phyloP scores from a whole-genome alignment of 768 basidiomycete species.

The Mycena venus region DNA sequence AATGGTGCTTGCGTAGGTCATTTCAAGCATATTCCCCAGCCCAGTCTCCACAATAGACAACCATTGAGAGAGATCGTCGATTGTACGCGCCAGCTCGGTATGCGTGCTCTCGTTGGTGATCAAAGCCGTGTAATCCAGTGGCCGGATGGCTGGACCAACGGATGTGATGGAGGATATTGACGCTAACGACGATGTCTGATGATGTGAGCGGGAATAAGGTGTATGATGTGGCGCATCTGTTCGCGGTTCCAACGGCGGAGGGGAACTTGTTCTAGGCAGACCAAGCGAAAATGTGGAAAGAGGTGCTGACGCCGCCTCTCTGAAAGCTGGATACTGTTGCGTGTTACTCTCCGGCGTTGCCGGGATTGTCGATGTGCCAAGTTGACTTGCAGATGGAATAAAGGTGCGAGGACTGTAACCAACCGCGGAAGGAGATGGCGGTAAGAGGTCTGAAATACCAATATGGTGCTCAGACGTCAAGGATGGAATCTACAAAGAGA shows the following conservation, averaged over 20 bases:
- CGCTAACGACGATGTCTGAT: conserved; percentile 48
- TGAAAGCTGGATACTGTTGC: conserved; percentile 35
- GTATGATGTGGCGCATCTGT: conserved; percentile 36
- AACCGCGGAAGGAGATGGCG: conserved; percentile 76
- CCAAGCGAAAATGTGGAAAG: conserved; percentile 53
- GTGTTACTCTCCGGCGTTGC: conserved; percentile 31
- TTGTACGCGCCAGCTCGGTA: conserved; percentile 76
- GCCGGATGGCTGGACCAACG: conserved; percentile 64
- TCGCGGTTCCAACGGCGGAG: conserved; percentile 44
- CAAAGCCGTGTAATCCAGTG: conserved; percentile 77
- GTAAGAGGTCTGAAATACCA: conserved; percentile 76
- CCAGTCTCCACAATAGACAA: conserved; percentile 81
- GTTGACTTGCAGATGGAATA: conserved; percentile 53
- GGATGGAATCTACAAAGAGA: conserved; percentile 65
- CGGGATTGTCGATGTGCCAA: conserved; percentile 44
- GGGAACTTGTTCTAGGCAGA: conserved; percentile 47
- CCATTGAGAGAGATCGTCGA: conserved; percentile 85
- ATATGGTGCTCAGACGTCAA: conserved; percentile 79
- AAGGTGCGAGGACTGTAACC: conserved; percentile 53
- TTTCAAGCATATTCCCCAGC: conserved; percentile 74
- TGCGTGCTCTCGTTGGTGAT: conserved; percentile 72
- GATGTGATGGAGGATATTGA: conserved; percentile 44
- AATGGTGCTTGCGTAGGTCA: conserved; percentile 64
- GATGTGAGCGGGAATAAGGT: conserved; percentile 29
- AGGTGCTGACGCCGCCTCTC: conserved; percentile 38